Base-by-base conservation (phyloP, 306 rosid species). In the Dryas drummondii region DNA sequence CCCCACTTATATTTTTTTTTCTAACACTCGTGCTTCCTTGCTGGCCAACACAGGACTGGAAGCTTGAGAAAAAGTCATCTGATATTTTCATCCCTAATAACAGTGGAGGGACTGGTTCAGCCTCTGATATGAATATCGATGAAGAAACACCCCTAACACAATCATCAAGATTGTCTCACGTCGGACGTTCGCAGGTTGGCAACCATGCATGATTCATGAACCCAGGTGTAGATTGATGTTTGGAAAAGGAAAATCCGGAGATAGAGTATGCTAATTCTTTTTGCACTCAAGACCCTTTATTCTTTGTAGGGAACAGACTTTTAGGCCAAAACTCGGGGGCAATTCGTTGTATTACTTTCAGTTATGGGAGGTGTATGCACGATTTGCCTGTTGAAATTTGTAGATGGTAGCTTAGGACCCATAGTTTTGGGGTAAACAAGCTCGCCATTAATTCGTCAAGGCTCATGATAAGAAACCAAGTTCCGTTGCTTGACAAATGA, bases 41-140 rank as follows among this genome's bases (percentile, higher is more conserved):
- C 70, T 13, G 80, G 64, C n/a, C 52, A 22, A 54, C 82, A 57
- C 89, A 93, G 97, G 98, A 93, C n/a, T 89, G 97, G 98, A 91
- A 89, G 86, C 68, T 86, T 49, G 98, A 93, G 85, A 93, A 93
- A 94, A 93, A 78, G 81, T 84, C 88, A 17, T 93, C 93, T 8
- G 93, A 91, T 79, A 79, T 85, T 13, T 93, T 74, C 73, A 73
- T 70, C 51, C 88, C 96, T 1, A 81, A 73, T 1, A 81, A 73
- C 76, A 68, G 75, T 67, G 93, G 90, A 32, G 86, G 87, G 22
- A 77, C 58, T 67, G 82, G 76, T 64, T 82, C 87, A 17, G 73
- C 82, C 32, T 74, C 83, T 0, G 90, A 89, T 48, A 56, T 68
- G 70, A 74, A 76, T 48, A 76, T 84, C 7, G 93, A 91, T 49